Evolutionary conservation across 345 rosid species (phyloP).

Genomic region (Angophora floribunda): DNA sequence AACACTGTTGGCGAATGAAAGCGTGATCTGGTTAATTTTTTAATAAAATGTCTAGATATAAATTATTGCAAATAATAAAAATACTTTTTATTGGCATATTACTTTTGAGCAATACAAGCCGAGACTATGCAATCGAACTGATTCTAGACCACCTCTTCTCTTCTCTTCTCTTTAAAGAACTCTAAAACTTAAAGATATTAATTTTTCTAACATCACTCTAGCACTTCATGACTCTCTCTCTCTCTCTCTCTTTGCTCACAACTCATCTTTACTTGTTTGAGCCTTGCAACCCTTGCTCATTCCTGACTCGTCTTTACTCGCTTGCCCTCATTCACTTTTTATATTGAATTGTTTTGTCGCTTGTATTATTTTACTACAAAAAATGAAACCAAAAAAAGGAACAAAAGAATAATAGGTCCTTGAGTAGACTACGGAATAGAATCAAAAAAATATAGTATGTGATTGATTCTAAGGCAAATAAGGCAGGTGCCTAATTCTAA

Average conservation of each 20-base stretch:
- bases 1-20: background rate
- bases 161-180: too few relatives aligned
- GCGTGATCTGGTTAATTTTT: background rate
- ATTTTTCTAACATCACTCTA: background rate
- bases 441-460: too few relatives aligned
- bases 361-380: background rate
- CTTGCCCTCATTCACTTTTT: background rate
- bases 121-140: too few relatives aligned
- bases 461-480: too few relatives aligned
- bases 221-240: background rate
- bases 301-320: background rate
- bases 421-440: background rate
- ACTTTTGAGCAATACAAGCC: background rate
- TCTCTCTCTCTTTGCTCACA: fast-evolving
- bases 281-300: background rate
- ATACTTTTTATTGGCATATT: background rate
- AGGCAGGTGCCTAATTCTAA: too few relatives aligned
- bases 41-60: background rate
- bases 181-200: too few relatives aligned
- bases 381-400: too few relatives aligned
- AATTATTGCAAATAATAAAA: background rate
- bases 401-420: too few relatives aligned
- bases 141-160: too few relatives aligned
- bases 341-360: background rate
- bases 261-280: background rate